Base-by-base conservation (phyloP, 2,329 filamentous ascomycete genomes). In the Claviceps sp. region DNA sequence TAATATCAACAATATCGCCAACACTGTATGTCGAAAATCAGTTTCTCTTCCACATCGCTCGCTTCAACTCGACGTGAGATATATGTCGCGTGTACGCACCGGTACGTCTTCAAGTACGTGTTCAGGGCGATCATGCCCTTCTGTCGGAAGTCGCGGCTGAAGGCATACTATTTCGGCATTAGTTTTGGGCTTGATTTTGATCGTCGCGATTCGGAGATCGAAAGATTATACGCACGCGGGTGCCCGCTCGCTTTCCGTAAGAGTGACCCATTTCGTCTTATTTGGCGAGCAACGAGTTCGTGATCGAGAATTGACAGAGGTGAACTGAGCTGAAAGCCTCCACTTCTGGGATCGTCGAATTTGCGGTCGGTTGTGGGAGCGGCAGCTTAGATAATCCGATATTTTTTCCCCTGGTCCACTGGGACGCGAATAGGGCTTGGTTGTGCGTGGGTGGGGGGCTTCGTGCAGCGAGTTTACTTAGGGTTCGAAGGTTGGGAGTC, bases 1-100 rank as follows among this genome's bases (percentile, higher is more conserved):
- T 94, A 73, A 98, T 89, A 73, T 98, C 93, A 69, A 98, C 93
- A 66, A 97, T 96, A 70, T 98, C 93, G 73, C 93, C 93, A 69
- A 98, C 93, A 73, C 84, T 89, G 65, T 57, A 39, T 1, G 13
- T 61, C 54, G 61, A 55, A 49, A 60, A 68, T 84, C 68, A 81
- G 73, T 65, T 47, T 43, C 22, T 19, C 49, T 56, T 42, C 24
- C 2, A 3, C 5, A n/a, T 38, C 7, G 17, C 26, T 30, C n/a
- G 10, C 38, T 47, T 8, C 8, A 5, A 8, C 43, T n/a, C 30
- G 6, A 43, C 3, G 19, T 16, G 7, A 22, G 19, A 26, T 22
- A 5, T n/a, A 13, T 34, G n/a, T 49, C 30, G 49, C 30, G 14
- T 49, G 50, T 54, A 65, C 67, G 58, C 56, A 89, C 84, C 85